Conservation (phyloP, 768 basidiomycete species). For the Phylloporus arenicola region DNA sequence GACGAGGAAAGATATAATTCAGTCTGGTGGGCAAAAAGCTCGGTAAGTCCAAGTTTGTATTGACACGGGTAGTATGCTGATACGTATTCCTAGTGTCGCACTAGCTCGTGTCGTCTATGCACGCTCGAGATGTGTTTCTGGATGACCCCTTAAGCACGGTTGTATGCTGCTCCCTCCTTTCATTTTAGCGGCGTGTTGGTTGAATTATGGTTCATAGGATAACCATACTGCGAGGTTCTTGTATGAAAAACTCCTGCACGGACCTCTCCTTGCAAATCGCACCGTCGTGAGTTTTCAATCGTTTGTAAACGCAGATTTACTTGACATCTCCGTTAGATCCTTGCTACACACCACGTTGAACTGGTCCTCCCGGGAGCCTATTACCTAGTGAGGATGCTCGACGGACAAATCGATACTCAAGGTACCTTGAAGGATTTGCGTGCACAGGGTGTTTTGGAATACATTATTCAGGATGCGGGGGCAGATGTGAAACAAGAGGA, state of each 20-base stretch:
- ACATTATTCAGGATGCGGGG: slow-evolving; percentile 50
- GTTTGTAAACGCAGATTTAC: neutral
- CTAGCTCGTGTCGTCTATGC: slow-evolving; percentile 81
- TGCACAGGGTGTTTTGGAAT: slow-evolving; percentile 53
- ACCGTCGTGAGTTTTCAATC: slow-evolving; percentile 51
- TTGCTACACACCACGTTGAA: slow-evolving; percentile 83
- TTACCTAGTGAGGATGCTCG: slow-evolving; percentile 74
- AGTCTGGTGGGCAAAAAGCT: slow-evolving; percentile 82
- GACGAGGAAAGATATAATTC: slow-evolving; percentile 69
- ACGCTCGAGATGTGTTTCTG: slow-evolving; percentile 58
- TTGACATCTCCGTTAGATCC: slow-evolving; percentile 35
- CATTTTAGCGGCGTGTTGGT: neutral
- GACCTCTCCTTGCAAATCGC: slow-evolving; percentile 58
- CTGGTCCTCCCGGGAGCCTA: slow-evolving; percentile 69
- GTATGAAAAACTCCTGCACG: slow-evolving; percentile 60
- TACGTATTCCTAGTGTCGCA: slow-evolving; percentile 49
- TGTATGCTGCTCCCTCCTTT: slow-evolving; percentile 37
- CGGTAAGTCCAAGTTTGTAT: slow-evolving; percentile 36
- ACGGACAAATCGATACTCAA: slow-evolving; percentile 74
- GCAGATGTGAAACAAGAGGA: slow-evolving; percentile 46
- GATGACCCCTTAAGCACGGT: slow-evolving; percentile 83
- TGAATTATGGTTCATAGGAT: slow-evolving; percentile 38
- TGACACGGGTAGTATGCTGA: slow-evolving; percentile 1
- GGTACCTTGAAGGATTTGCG: slow-evolving; percentile 64
- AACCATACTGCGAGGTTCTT: slow-evolving; percentile 62